These are phyloP conservation scores for Neonectria neomacrospora DNA, from an alignment of 2,329 filamentous ascomycete species.

Conservation along the genomic window DNA sequence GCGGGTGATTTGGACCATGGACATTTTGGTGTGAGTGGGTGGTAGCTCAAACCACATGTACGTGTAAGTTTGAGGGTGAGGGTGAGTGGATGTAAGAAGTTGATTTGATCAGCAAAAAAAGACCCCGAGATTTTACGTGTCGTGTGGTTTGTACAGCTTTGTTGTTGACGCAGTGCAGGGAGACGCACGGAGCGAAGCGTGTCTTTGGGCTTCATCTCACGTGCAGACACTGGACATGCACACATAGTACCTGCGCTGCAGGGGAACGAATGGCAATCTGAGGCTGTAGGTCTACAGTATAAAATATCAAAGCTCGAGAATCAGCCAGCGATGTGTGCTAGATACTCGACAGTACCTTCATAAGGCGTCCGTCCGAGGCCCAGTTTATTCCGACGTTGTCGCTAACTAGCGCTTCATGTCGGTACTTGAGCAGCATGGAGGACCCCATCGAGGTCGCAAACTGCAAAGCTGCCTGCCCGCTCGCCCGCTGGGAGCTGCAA, in stretches of 20 bases:
- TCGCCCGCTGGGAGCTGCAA: slow-evolving; percentile 19
- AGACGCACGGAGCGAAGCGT: too few species aligned
- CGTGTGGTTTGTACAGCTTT: background rate
- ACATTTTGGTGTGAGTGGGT: slow-evolving; percentile 22
- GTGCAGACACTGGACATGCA: slow-evolving; percentile 14
- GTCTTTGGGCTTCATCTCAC: slow-evolving; percentile 11
- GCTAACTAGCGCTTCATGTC: slow-evolving; percentile 38
- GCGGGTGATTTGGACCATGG: background rate
- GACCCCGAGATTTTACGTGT: background rate
- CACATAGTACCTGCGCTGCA: slow-evolving; percentile 8
- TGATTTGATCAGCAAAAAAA: background rate
- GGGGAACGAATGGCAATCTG: slow-evolving; percentile 1
- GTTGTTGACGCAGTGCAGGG: background rate
- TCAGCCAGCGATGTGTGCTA: too few species aligned
- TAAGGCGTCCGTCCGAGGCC: slow-evolving; percentile 24
- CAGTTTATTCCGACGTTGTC: slow-evolving; percentile 40
- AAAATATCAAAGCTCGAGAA: background rate
- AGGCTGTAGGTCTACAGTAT: background rate
- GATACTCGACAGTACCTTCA: too few species aligned
- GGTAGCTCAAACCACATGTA: background rate
- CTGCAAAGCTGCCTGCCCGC: background rate
- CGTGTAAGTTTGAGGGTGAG: slow-evolving; percentile 5
- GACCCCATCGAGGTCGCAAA: slow-evolving; percentile 4
- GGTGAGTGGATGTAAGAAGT: slow-evolving; percentile 6
- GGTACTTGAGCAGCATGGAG: too few species aligned